A percentile compares a stretch with the other conserved stretches of the same genome.
These are phyloP conservation scores for Cladosporium sp. DNA, from an alignment of 2,329 filamentous ascomycete genomes.

Conservation along the genomic window DNA sequence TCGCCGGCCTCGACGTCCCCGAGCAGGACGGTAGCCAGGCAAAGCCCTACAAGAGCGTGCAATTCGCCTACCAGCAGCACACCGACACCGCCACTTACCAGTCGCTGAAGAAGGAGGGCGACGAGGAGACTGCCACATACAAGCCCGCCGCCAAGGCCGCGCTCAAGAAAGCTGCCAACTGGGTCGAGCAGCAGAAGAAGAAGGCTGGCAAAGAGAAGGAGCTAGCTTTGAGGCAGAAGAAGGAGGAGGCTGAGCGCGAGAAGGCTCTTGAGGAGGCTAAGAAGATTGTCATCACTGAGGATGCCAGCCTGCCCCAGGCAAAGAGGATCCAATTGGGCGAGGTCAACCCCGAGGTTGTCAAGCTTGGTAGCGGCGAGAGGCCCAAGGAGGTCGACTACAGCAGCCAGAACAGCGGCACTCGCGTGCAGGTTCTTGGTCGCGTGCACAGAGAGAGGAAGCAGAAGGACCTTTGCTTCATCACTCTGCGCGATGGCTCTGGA, in stretches of 20 bases:
- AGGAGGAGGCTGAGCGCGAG: conserved; percentile 69
- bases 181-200: conserved; percentile 75
- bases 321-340: conserved; percentile 74
- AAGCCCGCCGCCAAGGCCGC: conserved; percentile 82
- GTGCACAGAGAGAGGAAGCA: conserved; percentile 80
- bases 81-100: conserved; percentile 64
- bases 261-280: conserved; percentile 78
- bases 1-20: conserved; percentile 66
- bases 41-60: conserved; percentile 78
- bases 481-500: conserved; percentile 80
- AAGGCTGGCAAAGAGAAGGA: conserved; percentile 79
- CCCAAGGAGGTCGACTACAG: conserved; percentile 53
- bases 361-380: conserved; percentile 53
- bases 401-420: conserved; percentile 62
- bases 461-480: conserved; percentile 83
- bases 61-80: conserved; percentile 74
- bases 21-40: conserved; percentile 67
- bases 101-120: conserved; percentile 66
- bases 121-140: conserved; percentile 69
- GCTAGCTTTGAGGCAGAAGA: conserved; percentile 68
- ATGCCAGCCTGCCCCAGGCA: conserved; percentile 70
- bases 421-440: conserved; percentile 77
- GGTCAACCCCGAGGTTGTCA: conserved; percentile 61
- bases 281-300: conserved; percentile 70
- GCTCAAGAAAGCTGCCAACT: conserved; percentile 78